These are phyloP conservation scores for Ganoderma lingzhi DNA, from an alignment of 1,284 basidiomycete genomes.

Conservation along the genomic window DNA sequence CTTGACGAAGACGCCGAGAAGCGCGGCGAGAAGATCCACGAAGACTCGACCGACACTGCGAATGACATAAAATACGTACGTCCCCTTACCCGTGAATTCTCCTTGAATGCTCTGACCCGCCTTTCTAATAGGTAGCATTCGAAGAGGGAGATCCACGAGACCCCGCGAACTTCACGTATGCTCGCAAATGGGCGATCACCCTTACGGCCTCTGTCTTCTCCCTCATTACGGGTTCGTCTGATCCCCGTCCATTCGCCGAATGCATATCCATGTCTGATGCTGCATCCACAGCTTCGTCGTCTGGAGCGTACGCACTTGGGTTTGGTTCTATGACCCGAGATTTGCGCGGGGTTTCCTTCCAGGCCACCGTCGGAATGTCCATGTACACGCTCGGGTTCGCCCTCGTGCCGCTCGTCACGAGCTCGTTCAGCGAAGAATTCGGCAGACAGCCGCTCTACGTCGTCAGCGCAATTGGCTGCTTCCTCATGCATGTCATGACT, in stretches of 20 bases:
- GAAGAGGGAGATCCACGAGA: conserved; percentile 54
- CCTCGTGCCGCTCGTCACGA: conserved; percentile 74
- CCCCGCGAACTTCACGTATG: conserved; percentile 56
- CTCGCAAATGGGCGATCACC: conserved; percentile 62
- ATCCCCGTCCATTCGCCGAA: not conserved
- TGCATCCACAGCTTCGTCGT: conserved; percentile 52
- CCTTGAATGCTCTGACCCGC: not conserved
- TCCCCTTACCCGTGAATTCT: conserved; percentile 12
- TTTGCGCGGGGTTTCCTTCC: conserved; percentile 62
- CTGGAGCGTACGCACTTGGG: conserved; percentile 65
- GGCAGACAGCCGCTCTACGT: conserved; percentile 78
- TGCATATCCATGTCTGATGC: not conserved
- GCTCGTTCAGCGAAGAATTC: conserved; percentile 82
- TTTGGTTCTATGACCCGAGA: conserved; percentile 70
- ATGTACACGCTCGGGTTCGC: conserved; percentile 76
- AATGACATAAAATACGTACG: conserved; percentile 35
- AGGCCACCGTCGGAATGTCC: conserved; percentile 67
- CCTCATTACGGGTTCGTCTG: conserved; percentile 54
- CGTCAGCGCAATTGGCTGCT: conserved; percentile 61
- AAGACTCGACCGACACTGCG: conserved; percentile 7
- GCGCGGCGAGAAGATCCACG: conserved; percentile 20
- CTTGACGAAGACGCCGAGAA: conserved; percentile 25
- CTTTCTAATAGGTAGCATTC: conserved; percentile 58
- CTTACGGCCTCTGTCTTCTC: conserved; percentile 66
- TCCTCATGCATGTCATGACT: conserved; percentile 65